These are phyloP conservation scores for Tolypocladium paradoxum DNA, from an alignment of 2,329 filamentous ascomycete species.

Conservation along the genomic window DNA sequence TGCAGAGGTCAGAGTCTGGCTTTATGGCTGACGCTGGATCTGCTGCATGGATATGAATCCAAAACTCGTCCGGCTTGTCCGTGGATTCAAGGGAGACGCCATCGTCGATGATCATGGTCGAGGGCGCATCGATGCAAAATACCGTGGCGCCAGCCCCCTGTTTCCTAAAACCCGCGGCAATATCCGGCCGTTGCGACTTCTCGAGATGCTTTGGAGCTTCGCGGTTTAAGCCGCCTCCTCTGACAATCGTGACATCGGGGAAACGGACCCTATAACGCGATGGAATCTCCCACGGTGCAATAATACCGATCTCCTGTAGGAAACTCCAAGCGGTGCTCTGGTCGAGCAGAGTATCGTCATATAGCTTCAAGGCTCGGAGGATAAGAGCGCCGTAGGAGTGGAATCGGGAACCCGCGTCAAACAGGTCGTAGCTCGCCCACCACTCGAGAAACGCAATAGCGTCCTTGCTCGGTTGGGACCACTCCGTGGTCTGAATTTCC, in stretches of 20 bases:
- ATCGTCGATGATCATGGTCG: slow-evolving; percentile 66
- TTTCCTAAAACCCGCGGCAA: slow-evolving; percentile 39
- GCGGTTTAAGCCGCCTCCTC: slow-evolving; percentile 30
- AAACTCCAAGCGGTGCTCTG: slow-evolving; percentile 48
- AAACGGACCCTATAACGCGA: slow-evolving; percentile 50
- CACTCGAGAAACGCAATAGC: slow-evolving; percentile 60
- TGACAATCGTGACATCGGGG: slow-evolving; percentile 33
- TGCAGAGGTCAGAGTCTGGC: slow-evolving; percentile 45
- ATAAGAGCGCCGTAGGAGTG: slow-evolving; percentile 54
- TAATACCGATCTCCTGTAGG: slow-evolving; percentile 63
- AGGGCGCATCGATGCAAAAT: slow-evolving; percentile 61
- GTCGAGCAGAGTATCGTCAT: slow-evolving; percentile 33
- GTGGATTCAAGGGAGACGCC: slow-evolving; percentile 61
- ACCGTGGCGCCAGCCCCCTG: slow-evolving; percentile 49
- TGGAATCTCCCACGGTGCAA: slow-evolving; percentile 60
- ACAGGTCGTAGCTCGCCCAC: slow-evolving; percentile 50
- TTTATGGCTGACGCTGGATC: slow-evolving; percentile 64
- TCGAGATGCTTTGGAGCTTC: slow-evolving; percentile 18
- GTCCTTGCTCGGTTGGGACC: slow-evolving; percentile 25
- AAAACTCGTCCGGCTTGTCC: slow-evolving; percentile 43
- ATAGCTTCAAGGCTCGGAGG: slow-evolving; percentile 50
- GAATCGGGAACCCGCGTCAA: slow-evolving; percentile 39
- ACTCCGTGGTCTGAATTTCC: slow-evolving; percentile 12
- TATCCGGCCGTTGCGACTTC: slow-evolving; percentile 29
- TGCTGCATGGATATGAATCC: slow-evolving; percentile 70